Base-by-base conservation (phyloP, 2,329 filamentous ascomycete species). In the Ilyonectria sp. region DNA sequence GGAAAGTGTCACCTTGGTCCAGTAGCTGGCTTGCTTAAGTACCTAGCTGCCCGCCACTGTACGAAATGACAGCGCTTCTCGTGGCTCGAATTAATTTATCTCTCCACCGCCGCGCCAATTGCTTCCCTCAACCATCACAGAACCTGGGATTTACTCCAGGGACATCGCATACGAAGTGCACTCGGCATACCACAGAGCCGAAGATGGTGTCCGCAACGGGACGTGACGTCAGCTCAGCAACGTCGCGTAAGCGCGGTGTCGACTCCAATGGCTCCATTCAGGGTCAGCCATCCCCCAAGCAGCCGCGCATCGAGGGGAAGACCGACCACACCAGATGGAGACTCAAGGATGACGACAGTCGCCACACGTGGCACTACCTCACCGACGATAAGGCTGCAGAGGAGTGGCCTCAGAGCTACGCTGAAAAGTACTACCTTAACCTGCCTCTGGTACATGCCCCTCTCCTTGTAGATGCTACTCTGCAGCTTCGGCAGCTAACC, bases 321-420 rank as follows among this genome's bases (percentile, higher is more conserved):
- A 98, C 94, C 5, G 95, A 99, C 81, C 89, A 89, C 71, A 88
- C 90, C 8, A 87, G 93, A 80, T 99, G 96, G 96, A 89, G 96
- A 69, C 83, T 98, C 78, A 88, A 90, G 68, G 92, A 97, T 76
- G 93, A 97, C 67, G 87, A 89, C 58, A 95, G 96, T 55, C 88
- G 93, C 62, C 94, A 98, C 75, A 97, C 94, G 57, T 99, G 96
- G 96, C 93, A 96, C 76, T 99, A 98, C 78, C 84, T 99, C 3
- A 89, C 89, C 10, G 92, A 96, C 60, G 87, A 90, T 26, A 86
- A 93, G 66, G 90, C 93, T 62, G 82, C 86, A 8, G 85, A 92
- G 74, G 83, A 89, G 64, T 98, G 95, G 95, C 94, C 95, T 6
- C 95, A 98, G 82, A 92, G 89, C 26, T 86, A 86, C 63, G 94